These are phyloP conservation scores for Jaminaea rosea DNA, from an alignment of 1,284 basidiomycete genomes.

Conservation along the genomic window DNA sequence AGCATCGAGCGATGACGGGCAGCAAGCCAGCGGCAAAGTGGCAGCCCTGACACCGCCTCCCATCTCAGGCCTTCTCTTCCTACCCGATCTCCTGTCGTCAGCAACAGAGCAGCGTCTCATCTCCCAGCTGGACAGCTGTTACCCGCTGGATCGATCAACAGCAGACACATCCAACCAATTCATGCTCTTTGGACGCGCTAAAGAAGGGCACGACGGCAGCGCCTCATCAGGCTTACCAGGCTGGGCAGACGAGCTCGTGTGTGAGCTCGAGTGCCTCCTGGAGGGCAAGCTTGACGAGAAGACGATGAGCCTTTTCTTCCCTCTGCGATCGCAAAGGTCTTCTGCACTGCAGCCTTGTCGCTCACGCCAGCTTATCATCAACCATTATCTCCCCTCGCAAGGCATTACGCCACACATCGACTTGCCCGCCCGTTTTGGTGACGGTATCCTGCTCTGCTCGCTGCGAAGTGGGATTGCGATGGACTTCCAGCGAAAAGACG, in stretches of 20 bases:
- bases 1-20: not conserved
- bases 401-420: constrained; percentile 51
- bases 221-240: not conserved
- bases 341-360: not conserved
- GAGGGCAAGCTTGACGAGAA: not conserved
- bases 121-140: not conserved
- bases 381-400: constrained; percentile 49
- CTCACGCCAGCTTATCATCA: constrained; percentile 49
- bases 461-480: constrained; percentile 29
- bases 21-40: not conserved
- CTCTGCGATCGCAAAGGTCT: not conserved
- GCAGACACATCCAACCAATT: not conserved
- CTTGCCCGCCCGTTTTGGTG: constrained; percentile 49
- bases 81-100: not conserved
- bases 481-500: constrained; percentile 15
- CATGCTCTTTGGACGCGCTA: not conserved
- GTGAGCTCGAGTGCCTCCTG: not conserved
- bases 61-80: not conserved
- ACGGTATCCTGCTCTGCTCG: constrained; percentile 31
- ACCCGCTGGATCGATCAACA: not conserved
- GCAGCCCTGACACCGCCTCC: not conserved
- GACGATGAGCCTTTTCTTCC: not conserved
- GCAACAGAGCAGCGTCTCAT: not conserved
- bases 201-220: not conserved
- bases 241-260: not conserved